These are phyloP conservation scores for Sclerotinia spermophila DNA, from an alignment of 2,329 filamentous ascomycete genomes.

Conservation along the genomic window DNA sequence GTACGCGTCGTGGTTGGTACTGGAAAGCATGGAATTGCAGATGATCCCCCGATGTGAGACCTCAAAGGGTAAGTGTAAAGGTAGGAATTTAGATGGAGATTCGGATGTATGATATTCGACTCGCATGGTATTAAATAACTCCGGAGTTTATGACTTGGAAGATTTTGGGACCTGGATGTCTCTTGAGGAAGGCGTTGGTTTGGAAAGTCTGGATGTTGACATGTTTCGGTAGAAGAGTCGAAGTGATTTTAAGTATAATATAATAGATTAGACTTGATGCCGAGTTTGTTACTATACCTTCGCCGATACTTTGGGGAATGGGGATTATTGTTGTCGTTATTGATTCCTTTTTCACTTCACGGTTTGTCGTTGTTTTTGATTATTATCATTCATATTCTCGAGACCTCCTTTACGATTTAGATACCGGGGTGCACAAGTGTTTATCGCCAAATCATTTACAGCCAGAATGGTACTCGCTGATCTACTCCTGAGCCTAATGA, in stretches of 20 bases:
- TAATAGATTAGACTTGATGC: too few species aligned
- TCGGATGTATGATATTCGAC: not conserved
- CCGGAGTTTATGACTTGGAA: not conserved
- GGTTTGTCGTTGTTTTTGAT: not conserved
- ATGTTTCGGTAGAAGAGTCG: not conserved
- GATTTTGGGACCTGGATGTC: not conserved
- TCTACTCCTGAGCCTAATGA: not conserved
- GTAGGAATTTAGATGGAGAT: not conserved
- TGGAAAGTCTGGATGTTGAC: not conserved
- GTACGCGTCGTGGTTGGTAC: not conserved
- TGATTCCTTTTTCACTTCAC: not conserved
- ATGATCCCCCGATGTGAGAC: not conserved
- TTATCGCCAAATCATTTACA: not conserved
- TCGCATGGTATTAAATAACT: not conserved
- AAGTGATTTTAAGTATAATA: too few species aligned
- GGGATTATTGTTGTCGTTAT: too few species aligned
- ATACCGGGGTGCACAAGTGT: not conserved
- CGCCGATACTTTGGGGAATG: too few species aligned
- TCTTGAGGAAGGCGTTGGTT: not conserved
- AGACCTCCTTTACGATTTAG: not conserved
- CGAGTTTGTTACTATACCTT: too few species aligned
- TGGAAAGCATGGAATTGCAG: accelerated
- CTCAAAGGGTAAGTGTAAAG: not conserved
- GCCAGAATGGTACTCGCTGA: not conserved
- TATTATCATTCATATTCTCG: not conserved